Evolutionary conservation across 345 rosid species (phyloP), one percentile per base, ranked within the genome.

Genomic region (Jatropha curcas): DNA sequence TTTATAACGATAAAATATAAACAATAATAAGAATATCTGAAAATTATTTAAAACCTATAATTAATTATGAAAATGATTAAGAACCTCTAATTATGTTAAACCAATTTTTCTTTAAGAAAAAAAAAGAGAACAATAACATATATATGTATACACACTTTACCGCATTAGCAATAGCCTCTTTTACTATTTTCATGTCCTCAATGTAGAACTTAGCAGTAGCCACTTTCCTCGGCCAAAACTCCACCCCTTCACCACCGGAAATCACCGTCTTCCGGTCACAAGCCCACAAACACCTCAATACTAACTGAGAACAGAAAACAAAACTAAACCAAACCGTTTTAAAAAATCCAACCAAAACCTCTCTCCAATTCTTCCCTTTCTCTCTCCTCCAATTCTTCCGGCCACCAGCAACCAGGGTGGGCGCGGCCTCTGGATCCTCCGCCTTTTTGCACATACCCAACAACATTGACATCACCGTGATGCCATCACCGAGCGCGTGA

Each of bases 151-250:
- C 9, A 16, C 24, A 60, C 37, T 41, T 80, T 79, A 85, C 90
- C 61, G 85, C 83, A 20, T 77, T 74, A 9, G 82, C 48, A 55
- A 86, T 65, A 0, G 86, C 82, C 7, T 19, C 73, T 82, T 85
- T 88, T 1, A 86, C 92, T 33, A 28, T 10, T 62, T 86, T 86
- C 89, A 86, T 86, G 74, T 88, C 90, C 0, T 84, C 82, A 7
- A 90, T 72, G 75, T 37, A 34, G 51, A 89, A 82, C 66, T 61
- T 77, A 11, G 94, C 92, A 12, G 86, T 81, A 16, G 73, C 86
- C 60, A 80, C 59, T 75, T 82, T 85, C 75, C 94, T 82, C 31
- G 87, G 94, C 92, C 89, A 88, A 14, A 82, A 84, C 86, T 89
- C 92, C 82, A 84, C 89, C 41, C 89, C 90, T 0, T 71, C 84